These are phyloP conservation scores for Rhytidhysteron rufulum DNA, from an alignment of 2,329 filamentous ascomycete genomes.

Conservation along the genomic window DNA sequence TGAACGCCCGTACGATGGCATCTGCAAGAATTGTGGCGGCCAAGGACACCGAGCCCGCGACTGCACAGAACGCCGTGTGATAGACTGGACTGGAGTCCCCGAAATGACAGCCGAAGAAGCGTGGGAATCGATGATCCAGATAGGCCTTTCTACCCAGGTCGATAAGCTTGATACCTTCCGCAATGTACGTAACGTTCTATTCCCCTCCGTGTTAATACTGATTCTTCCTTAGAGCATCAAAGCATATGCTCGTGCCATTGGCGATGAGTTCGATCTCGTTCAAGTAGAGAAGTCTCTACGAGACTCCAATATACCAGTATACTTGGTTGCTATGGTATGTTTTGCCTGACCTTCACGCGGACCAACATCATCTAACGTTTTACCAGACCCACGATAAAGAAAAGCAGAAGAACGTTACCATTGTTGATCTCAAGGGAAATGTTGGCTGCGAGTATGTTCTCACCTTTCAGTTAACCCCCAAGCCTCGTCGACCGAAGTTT, in stretches of 20 bases:
- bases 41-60: constrained; percentile 57
- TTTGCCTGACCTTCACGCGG: background rate
- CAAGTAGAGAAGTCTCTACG: constrained; percentile 52
- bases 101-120: constrained; percentile 48
- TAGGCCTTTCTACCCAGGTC: constrained; percentile 47
- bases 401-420: constrained; percentile 42
- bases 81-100: constrained; percentile 38
- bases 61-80: constrained; percentile 41
- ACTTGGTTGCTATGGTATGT: constrained; percentile 44
- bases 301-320: constrained; percentile 43
- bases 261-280: constrained; percentile 37
- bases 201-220: too few species aligned
- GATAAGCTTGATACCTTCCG: constrained; percentile 51
- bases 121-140: constrained; percentile 47
- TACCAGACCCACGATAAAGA: constrained; percentile 18
- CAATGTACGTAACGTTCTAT: too few species aligned
- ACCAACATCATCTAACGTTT: too few species aligned
- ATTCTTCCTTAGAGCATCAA: constrained; percentile 43
- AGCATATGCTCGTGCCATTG: constrained; percentile 46
- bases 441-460: constrained; percentile 62
- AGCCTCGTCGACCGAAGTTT: constrained; percentile 52
- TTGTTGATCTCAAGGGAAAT: constrained; percentile 53
- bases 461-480: constrained; percentile 58
- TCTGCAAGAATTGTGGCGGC: constrained; percentile 56
- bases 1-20: constrained; percentile 51